Percentiles rank a stretch among this genome's conserved stretches.
These are phyloP conservation scores for Aspergillus candidus DNA, from an alignment of 2,329 filamentous ascomycete species.

Conservation along the genomic window DNA sequence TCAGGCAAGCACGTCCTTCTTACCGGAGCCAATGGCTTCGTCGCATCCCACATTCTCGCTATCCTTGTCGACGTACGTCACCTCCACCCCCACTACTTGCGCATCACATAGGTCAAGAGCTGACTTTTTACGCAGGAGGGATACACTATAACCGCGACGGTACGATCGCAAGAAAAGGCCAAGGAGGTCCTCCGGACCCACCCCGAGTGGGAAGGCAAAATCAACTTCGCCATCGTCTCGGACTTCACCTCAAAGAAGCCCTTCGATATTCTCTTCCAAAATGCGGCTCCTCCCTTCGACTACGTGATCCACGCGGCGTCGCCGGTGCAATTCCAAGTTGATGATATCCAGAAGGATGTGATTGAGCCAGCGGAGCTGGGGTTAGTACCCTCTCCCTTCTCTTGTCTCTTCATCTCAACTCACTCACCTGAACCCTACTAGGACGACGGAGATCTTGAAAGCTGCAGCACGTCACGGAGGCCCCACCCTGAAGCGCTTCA, in stretches of 20 bases:
- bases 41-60: slow-evolving; percentile 12
- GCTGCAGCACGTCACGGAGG: slow-evolving; percentile 8
- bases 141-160: slow-evolving; percentile 9
- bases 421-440: background rate
- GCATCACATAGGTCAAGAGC: too few species aligned
- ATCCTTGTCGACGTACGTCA: slow-evolving; percentile 45
- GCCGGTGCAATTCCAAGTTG: slow-evolving; percentile 50
- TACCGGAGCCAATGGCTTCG: slow-evolving; percentile 13
- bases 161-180: slow-evolving; percentile 8
- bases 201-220: slow-evolving; percentile 33
- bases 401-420: slow-evolving; percentile 36
- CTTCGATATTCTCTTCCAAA: slow-evolving; percentile 28
- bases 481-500: slow-evolving; percentile 11
- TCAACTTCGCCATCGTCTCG: slow-evolving; percentile 43
- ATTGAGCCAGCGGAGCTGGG: slow-evolving; percentile 49
- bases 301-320: slow-evolving; percentile 58
- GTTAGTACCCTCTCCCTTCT: slow-evolving; percentile 32
- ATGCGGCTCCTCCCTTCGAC: slow-evolving; percentile 32
- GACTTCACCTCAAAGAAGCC: slow-evolving; percentile 27
- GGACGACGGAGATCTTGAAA: slow-evolving; percentile 14
- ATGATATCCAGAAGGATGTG: slow-evolving; percentile 39
- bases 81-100: background rate
- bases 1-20: slow-evolving; percentile 5
- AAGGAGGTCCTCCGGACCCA: slow-evolving; percentile 47
- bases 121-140: background rate